Conservation (phyloP, 192 early-diverging fungal genomes). For the Coemansia sp. region DNA sequence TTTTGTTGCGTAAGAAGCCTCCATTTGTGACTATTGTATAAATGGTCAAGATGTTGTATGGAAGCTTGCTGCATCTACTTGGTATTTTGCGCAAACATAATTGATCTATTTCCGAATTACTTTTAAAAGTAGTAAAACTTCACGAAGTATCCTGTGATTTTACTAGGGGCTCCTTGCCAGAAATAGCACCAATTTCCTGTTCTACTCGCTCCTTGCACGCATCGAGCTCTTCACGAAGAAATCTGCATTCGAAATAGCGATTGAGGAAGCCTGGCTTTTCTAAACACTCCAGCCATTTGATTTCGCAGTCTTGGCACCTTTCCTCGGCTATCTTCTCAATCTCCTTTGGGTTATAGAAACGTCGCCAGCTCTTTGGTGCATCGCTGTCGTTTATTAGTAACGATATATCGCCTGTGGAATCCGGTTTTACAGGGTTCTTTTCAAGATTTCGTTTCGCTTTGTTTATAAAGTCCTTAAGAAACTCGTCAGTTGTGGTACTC, state of each 20-base stretch:
- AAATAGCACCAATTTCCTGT: slow-evolving; percentile 17
- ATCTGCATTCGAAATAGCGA: slow-evolving; percentile 27
- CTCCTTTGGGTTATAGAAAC: slow-evolving; percentile 37
- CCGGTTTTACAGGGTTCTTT: slow-evolving; percentile 25
- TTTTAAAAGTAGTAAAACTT: background rate
- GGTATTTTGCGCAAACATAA: background rate
- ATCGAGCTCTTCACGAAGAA: slow-evolving; percentile 20
- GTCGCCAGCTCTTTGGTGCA: slow-evolving; percentile 24
- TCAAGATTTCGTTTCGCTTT: slow-evolving; percentile 31
- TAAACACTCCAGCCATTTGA: slow-evolving; percentile 34
- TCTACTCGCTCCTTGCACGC: slow-evolving; percentile 21
- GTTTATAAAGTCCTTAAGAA: slow-evolving; percentile 31
- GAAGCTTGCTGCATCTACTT: background rate
- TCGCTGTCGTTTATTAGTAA: slow-evolving; percentile 33
- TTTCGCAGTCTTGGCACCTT: slow-evolving; percentile 42
- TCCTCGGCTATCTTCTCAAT: slow-evolving; percentile 38
- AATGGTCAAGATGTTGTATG: background rate
- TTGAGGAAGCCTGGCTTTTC: slow-evolving; percentile 18
- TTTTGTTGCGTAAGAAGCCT: background rate
- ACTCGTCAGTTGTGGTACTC: slow-evolving; percentile 25
- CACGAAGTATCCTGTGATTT: background rate
- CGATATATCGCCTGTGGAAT: slow-evolving; percentile 11
- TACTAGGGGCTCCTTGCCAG: slow-evolving; percentile 16
- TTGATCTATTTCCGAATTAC: too few species aligned
- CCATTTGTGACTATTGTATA: background rate